These are phyloP conservation scores for Colletotrichum brevisporum DNA, from an alignment of 2,329 filamentous ascomycete species.

Conservation along the genomic window DNA sequence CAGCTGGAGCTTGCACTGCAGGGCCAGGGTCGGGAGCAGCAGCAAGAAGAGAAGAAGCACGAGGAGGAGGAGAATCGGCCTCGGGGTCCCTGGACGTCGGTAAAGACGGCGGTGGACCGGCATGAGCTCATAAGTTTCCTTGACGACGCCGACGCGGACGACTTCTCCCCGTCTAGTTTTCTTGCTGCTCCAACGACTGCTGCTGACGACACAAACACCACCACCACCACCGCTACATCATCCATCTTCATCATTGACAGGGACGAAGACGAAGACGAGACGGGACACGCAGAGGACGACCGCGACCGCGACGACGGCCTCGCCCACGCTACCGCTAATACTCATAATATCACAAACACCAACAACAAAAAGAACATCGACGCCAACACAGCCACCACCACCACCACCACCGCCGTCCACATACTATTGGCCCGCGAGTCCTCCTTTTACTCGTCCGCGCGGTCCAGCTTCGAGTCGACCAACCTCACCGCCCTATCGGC, in stretches of 20 bases:
- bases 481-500: conserved; percentile 5
- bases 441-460: conserved; percentile 26
- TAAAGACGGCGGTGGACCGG: conserved; percentile 25
- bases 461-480: conserved; percentile 26
- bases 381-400: neutral
- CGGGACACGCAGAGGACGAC: neutral
- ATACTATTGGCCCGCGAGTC: conserved; percentile 7
- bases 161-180: conserved; percentile 3
- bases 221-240: neutral
- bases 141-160: conserved; percentile 37
- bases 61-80: conserved; percentile 18
- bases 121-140: conserved; percentile 42
- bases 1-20: conserved; percentile 1
- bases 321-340: neutral
- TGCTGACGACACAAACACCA: neutral
- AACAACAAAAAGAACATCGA: neutral
- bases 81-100: conserved; percentile 29
- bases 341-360: neutral
- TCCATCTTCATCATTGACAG: conserved; percentile 15
- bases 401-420: neutral
- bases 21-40: conserved; percentile 4
- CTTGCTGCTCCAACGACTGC: neutral
- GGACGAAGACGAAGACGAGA: neutral
- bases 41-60: neutral
- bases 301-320: neutral